Base-by-base conservation (phyloP, 495 filamentous ascomycete genomes). In the Aspergillus haitiensis region DNA sequence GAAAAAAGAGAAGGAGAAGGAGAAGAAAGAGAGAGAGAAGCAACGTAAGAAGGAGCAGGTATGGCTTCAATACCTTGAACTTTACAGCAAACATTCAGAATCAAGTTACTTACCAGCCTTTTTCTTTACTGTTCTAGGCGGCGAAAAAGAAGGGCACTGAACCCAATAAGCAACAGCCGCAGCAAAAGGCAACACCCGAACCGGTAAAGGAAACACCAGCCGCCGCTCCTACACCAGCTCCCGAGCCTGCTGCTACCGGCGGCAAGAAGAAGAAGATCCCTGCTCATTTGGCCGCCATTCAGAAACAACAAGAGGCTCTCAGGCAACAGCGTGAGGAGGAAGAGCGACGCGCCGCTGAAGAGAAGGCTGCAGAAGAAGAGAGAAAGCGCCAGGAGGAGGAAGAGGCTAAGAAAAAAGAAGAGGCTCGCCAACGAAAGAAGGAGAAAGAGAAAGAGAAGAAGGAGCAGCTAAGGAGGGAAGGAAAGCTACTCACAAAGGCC, bases 1-100 rank as follows among this genome's bases (percentile, higher is more conserved):
- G 12, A 97, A 98, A 83, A 96, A 96, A 74, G 90, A 93, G 68
- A 97, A 97, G 80, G 92, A 97, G 75, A 92, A 88, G 78, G 91
- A 93, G 74, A 94, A 89, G 78, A 93, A 90, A 72, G 93, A 96
- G 78, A 85, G 89, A 55, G 90, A 96, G 76, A 93, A 96, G 86
- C 88, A 91, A 77, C 82, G 90, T 60, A 97, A 93, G 80, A 96
- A 88, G 87, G 91, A 93, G 74, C 86, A 93, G 81, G 88, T 89
- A 71, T 52, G 75, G 68, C 47, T 55, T 45, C 44, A 40, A 40
- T 52, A 15, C 4, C 18, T 21, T 49, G 6, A 9, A 11, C 52
- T 44, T 27, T 3, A 27, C 3, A 27, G 21, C 21, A 27, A 27
- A 27, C 21, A 27, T 27, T 27, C 3, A 3, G 21, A 27, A 27